Evolutionary conservation across 176 grass and related monocot genomes (phyloP).

Genomic region (Musa troglodytarum): DNA sequence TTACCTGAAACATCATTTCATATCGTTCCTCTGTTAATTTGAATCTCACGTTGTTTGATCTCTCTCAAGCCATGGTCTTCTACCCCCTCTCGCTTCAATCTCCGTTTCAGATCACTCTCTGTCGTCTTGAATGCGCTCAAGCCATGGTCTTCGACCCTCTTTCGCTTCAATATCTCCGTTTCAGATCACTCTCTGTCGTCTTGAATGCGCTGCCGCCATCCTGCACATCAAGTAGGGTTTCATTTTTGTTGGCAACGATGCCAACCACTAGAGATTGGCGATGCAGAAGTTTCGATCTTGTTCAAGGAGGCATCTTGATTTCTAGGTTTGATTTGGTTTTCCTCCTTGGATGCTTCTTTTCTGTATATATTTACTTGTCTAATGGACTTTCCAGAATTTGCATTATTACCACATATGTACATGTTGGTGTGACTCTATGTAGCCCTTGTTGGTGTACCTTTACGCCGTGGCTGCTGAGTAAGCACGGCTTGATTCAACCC

Average conservation of each 20-base stretch:
- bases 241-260: no score
- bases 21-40: neutral
- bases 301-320: no score
- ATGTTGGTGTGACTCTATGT: constrained; percentile 8
- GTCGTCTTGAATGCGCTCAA: neutral
- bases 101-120: neutral
- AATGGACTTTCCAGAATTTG: neutral
- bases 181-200: neutral
- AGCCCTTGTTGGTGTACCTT: no score
- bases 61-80: constrained; percentile 13
- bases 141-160: neutral
- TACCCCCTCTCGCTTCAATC: neutral
- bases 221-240: no score
- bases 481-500: no score
- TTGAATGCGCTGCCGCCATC: neutral
- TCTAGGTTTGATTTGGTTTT: neutral
- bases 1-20: neutral
- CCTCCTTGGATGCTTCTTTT: neutral
- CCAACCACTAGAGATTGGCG: no score
- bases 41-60: neutral
- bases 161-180: no score
- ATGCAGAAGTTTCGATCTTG: no score
- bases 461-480: no score
- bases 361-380: neutral
- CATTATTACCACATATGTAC: neutral